Base-by-base conservation (phyloP, 176 grass and related monocot species). In the Leersia perrieri region DNA sequence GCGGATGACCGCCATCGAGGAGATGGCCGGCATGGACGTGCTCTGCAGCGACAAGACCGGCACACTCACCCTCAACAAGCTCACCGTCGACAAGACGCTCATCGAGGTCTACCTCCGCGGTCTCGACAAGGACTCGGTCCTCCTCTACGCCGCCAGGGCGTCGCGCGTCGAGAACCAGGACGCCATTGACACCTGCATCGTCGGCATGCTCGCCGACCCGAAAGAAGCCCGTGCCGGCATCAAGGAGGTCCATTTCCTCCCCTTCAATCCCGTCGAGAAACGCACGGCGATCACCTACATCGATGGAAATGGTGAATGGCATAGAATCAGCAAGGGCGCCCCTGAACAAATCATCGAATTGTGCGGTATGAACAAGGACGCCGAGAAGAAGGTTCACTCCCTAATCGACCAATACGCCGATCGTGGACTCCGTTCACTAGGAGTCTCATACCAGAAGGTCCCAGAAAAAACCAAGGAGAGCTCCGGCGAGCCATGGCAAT, bases 11-110 rank as follows among this genome's bases (percentile, higher is more conserved):
- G 94, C 94, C 68, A 97, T 97, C 74, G 94, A 97, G 85, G 94
- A 97, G 73, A 97, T 97, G 94, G 94, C 94, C 20, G 92, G 94
- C 53, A 97, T 97, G 94, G 94, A 97, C 80, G 94, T 97, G 72
- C 82, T 97, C 16, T 97, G 94, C 87, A 97, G 94, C 44, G 94
- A 97, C 79, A 97, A 97, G 91, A 97, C 94, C 8, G 94, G 94
- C 0, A 97, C 94, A 0, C 94, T 97, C 29, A 97, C 94, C 18
- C 92, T 97, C 63, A 97, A 97, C 87, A 97, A 97, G 87, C 91
- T 97, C 57, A 94, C 89, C 28, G 94, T 97, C 11, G 94, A 97
- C 80, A 97, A 87, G 92, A 77, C 38, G 26, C 85, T 97, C 53
- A 92, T 97, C 61, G 89, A 97, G 92, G 89, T 97, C 63, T 88